Conservation (phyloP, 2,329 filamentous ascomycete genomes). For the Colletotrichum sp. region DNA sequence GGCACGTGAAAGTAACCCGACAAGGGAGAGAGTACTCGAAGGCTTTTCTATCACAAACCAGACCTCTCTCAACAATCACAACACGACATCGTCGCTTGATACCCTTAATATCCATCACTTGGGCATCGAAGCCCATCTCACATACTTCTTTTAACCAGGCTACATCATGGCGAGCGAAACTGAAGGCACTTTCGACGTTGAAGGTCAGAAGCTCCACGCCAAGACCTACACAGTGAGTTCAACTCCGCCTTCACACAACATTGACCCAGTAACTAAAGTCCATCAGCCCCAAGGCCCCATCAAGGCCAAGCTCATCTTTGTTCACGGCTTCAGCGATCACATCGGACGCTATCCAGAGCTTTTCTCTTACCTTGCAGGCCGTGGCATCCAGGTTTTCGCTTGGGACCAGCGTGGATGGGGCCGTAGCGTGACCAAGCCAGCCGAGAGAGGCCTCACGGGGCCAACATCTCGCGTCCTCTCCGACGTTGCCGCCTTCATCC, state of each 20-base stretch:
- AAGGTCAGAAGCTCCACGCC: slow-evolving; percentile 52
- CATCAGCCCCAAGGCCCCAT: slow-evolving; percentile 57
- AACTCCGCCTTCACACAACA: not conserved
- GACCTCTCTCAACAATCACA: not conserved
- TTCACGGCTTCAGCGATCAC: slow-evolving; percentile 93
- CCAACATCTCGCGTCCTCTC: slow-evolving; percentile 73
- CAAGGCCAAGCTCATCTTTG: slow-evolving; percentile 76
- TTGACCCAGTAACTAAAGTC: not conserved
- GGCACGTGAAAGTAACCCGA: not conserved
- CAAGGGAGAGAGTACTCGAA: not conserved
- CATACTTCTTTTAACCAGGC: not conserved
- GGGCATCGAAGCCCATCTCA: too few species aligned
- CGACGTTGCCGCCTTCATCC: slow-evolving; percentile 80
- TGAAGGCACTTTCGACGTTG: slow-evolving; percentile 56
- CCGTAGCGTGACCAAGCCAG: slow-evolving; percentile 64
- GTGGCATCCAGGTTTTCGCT: slow-evolving; percentile 75
- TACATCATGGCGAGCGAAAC: slow-evolving; percentile 39
- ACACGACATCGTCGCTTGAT: not conserved
- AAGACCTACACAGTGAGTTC: slow-evolving; percentile 62
- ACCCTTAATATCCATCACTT: not conserved
- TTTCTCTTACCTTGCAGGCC: slow-evolving; percentile 70
- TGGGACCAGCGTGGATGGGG: slow-evolving; percentile 95
- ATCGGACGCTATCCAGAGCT: slow-evolving; percentile 77
- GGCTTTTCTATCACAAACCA: not conserved
- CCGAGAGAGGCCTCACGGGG: slow-evolving; percentile 74